These are phyloP conservation scores for Paramyrothecium sp. DNA, from an alignment of 2,329 filamentous ascomycete species.

Conservation along the genomic window DNA sequence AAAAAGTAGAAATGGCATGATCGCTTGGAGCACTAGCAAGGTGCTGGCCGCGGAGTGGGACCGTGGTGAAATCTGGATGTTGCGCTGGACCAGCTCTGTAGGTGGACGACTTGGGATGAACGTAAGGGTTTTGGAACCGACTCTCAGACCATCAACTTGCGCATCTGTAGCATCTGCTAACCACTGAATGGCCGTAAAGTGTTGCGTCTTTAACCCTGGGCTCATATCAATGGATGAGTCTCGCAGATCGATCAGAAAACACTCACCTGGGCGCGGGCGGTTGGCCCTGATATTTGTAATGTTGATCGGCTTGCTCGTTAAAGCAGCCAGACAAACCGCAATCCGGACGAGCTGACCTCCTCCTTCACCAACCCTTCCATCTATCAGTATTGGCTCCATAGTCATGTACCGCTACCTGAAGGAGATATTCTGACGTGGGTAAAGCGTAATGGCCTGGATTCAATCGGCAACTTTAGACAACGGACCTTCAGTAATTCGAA, in stretches of 20 bases:
- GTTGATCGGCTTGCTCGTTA: slow-evolving; percentile 51
- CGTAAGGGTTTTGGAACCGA: slow-evolving; percentile 50
- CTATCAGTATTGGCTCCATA: slow-evolving; percentile 43
- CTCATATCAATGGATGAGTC: not conserved
- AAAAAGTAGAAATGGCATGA: slow-evolving; percentile 59
- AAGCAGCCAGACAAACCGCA: slow-evolving; percentile 53
- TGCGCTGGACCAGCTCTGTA: slow-evolving; percentile 35
- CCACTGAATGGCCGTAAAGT: slow-evolving; percentile 54
- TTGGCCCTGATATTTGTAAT: slow-evolving; percentile 58
- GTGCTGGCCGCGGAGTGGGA: slow-evolving; percentile 50
- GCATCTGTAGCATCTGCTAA: slow-evolving; percentile 52
- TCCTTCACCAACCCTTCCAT: slow-evolving; percentile 59
- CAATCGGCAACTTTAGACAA: too few relatives aligned
- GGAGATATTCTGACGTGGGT: too few relatives aligned
- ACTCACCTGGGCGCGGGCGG: slow-evolving; percentile 26
- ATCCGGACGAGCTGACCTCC: slow-evolving; percentile 61
- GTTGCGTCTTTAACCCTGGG: slow-evolving; percentile 59
- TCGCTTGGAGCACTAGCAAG: slow-evolving; percentile 57
- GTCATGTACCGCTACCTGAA: not conserved
- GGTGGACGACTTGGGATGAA: slow-evolving; percentile 43
- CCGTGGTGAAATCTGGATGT: slow-evolving; percentile 47
- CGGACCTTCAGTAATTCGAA: too few relatives aligned
- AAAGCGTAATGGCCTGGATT: too few relatives aligned
- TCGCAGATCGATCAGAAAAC: not conserved
- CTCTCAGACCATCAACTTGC: slow-evolving; percentile 44